A percentile compares a stretch with the other conserved stretches of the same genome.
phyloP scores from a whole-genome alignment of 768 basidiomycete species.

The Rhizopogon sp. region DNA sequence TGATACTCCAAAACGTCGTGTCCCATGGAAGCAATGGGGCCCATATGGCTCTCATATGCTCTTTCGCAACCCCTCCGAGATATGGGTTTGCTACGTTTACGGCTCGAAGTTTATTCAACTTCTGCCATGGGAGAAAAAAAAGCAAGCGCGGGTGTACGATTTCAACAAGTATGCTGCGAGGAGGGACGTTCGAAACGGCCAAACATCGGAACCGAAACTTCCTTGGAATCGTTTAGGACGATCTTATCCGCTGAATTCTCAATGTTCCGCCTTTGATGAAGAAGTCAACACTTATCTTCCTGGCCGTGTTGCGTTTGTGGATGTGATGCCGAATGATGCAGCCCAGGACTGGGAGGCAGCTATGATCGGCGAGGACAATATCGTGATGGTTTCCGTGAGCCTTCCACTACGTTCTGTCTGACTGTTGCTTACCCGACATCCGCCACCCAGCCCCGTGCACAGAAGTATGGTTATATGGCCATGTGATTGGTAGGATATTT shows the following conservation, averaged over 20 bases:
- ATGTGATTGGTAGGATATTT: slow-evolving; percentile 12
- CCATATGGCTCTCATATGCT: slow-evolving; percentile 25
- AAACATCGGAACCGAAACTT: slow-evolving; percentile 3
- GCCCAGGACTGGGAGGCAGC: slow-evolving; percentile 20
- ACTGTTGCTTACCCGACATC: neutral
- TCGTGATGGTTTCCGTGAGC: slow-evolving; percentile 29
- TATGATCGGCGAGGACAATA: slow-evolving; percentile 33
- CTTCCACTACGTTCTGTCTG: neutral
- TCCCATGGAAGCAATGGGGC: slow-evolving; percentile 30
- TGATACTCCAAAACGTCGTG: neutral
- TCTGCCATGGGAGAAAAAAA: slow-evolving; percentile 15
- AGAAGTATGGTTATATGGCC: slow-evolving; percentile 21
- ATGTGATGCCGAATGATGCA: neutral
- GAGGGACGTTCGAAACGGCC: slow-evolving; percentile 7
- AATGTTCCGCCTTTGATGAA: slow-evolving; percentile 13
- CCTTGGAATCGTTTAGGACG: slow-evolving; percentile 15
- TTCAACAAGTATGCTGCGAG: slow-evolving; percentile 25
- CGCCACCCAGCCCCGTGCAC: slow-evolving; percentile 6
- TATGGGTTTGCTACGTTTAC: slow-evolving; percentile 32
- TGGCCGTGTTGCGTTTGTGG: slow-evolving; percentile 18
- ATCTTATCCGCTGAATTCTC: slow-evolving; percentile 5
- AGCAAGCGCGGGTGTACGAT: slow-evolving; percentile 24
- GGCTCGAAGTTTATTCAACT: slow-evolving; percentile 28
- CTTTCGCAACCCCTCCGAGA: slow-evolving; percentile 19
- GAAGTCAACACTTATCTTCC: slow-evolving; percentile 23